phyloP scores from a whole-genome alignment of 2,329 filamentous ascomycete genomes.

The Coniella vitis region DNA sequence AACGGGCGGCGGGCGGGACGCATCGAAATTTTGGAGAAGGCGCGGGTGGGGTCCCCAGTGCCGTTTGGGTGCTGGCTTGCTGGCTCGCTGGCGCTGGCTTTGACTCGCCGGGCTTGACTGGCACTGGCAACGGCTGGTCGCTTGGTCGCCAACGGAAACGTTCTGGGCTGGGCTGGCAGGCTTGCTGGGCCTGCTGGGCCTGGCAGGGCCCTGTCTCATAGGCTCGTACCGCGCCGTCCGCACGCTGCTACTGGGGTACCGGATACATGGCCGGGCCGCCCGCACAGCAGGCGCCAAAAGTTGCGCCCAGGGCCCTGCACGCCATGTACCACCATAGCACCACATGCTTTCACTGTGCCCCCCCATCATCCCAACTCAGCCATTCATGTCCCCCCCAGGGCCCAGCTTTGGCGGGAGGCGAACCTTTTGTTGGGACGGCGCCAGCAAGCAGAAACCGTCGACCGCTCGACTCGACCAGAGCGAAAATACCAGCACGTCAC shows the following conservation, averaged over 20 bases:
- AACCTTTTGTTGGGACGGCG: conserved; percentile 3
- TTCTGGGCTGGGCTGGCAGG: too few relatives aligned
- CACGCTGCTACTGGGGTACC: too few relatives aligned
- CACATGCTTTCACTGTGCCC: background rate
- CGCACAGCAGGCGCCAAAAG: too few relatives aligned
- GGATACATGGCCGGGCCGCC: too few relatives aligned
- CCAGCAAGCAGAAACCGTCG: background rate
- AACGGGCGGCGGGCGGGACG: conserved; percentile 2
- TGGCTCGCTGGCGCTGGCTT: background rate
- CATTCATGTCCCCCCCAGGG: background rate
- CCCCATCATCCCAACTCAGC: background rate
- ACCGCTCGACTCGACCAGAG: too few relatives aligned
- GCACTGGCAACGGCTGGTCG: background rate
- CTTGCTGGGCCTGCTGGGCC: too few relatives aligned
- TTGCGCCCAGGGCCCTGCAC: too few relatives aligned
- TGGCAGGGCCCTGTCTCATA: too few relatives aligned
- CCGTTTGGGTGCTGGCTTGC: background rate
- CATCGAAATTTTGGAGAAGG: conserved; percentile 6
- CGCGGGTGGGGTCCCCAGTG: conserved; percentile 1
- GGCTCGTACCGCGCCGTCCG: too few relatives aligned
- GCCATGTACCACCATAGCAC: too few relatives aligned
- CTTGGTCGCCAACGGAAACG: background rate
- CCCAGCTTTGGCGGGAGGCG: conserved; percentile 1
- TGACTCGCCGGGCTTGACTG: background rate
- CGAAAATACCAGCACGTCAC: too few relatives aligned